Evolutionary conservation across 768 basidiomycete genomes (phyloP), one percentile per base, ranked within the genome.

Genomic region (Tulasnella sp.): DNA sequence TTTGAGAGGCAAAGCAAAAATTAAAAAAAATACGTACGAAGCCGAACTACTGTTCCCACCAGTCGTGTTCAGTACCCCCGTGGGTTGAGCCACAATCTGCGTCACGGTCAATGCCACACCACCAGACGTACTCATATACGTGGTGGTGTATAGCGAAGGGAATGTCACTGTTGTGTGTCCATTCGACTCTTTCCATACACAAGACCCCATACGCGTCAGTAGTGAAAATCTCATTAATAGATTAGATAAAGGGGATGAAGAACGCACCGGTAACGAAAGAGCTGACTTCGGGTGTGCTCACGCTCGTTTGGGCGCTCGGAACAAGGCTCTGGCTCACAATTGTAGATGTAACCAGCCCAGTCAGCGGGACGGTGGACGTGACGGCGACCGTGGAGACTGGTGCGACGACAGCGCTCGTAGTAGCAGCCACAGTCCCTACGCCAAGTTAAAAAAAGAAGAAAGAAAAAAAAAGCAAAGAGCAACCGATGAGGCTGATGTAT

Each of bases 1-100:
- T 22, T 29, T 24, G 4, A 1, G 15, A 38, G 2, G 19, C 51
- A n/a, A 42, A 44, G 8, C 21, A 25, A 66, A 49, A 25, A n/a
- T n/a, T 15, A 49, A 41, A 15, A 42, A 56, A 60, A 17, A 45
- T 63, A 31, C 51, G 44, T 12, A 61, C 27, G 43, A 38, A 12
- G 69, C 69, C 66, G 69, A 66, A 10, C 53, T 41, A 11, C 71
- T n/a, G n/a, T n/a, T n/a, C n/a, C n/a, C 67, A 52, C 68, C 71
- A 41, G 66, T 65, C 43, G 74, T 73, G 66, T 83, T 73, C 11
- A 79, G 70, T 53, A 73, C 78, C 42, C 88, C 75, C 17, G 87
- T 87, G 19, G 85, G 87, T 66, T 88, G 88, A n/a, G 79, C 73
- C 38, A 80, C 71, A 21, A 81, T 70, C 65, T 80, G 73, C 0